These are phyloP conservation scores for Arabidopsis hybrid DNA, from an alignment of 441 rosid species.

Conservation along the genomic window DNA sequence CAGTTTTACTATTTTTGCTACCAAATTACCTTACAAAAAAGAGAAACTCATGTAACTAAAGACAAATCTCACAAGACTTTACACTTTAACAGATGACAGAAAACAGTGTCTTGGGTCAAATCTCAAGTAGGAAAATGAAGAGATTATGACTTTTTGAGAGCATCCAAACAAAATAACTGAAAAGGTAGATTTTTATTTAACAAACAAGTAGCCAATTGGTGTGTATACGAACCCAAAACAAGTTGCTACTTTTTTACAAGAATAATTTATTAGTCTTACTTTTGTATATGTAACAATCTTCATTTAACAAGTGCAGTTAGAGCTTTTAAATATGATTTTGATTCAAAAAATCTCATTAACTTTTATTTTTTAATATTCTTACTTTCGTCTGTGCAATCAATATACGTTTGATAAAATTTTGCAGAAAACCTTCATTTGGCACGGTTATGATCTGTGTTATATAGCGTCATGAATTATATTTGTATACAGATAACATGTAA, in stretches of 20 bases:
- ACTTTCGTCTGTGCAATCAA: too few relatives aligned
- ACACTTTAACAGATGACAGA: constrained; percentile 34
- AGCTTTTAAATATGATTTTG: too few relatives aligned
- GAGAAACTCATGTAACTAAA: constrained; percentile 26
- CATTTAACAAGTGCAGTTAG: neutral
- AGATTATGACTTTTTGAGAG: constrained; percentile 31
- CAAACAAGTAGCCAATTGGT: constrained; percentile 26
- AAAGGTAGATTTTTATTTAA: neutral
- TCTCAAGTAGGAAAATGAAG: constrained; percentile 29
- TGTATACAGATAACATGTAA: too few relatives aligned
- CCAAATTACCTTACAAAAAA: constrained; percentile 27
- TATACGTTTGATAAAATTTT: too few relatives aligned
- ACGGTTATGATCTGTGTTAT: too few relatives aligned
- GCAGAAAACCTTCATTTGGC: too few relatives aligned
- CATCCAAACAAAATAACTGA: neutral
- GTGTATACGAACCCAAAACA: constrained; percentile 1
- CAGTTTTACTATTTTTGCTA: constrained; percentile 29
- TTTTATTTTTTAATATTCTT: too few relatives aligned
- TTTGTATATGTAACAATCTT: neutral
- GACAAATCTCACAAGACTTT: constrained; percentile 35
- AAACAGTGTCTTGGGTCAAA: constrained; percentile 37
- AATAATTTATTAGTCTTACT: neutral
- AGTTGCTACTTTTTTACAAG: constrained; percentile 18
- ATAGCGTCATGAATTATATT: too few relatives aligned
- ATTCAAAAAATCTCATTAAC: too few relatives aligned